Evolutionary conservation across 1,284 basidiomycete genomes (phyloP).

Genomic region (Moesziomyces parantarcticus): DNA sequence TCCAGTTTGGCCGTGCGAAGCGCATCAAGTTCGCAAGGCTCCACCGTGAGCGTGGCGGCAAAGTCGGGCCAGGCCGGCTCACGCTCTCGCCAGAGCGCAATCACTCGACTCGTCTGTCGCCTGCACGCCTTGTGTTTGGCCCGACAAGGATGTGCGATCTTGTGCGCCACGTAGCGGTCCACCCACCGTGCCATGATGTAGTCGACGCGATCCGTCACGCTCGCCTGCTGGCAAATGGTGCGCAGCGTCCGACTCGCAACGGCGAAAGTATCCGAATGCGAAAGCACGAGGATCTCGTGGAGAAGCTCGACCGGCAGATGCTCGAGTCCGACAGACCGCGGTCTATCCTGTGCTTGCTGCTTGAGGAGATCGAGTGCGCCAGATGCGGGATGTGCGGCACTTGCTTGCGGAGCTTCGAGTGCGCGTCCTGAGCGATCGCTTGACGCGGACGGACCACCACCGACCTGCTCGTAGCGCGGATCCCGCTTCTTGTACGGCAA

Average conservation of each 20-base stretch:
- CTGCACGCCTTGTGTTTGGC: slow-evolving; percentile 22
- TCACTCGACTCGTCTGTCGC: slow-evolving; percentile 1
- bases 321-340: slow-evolving; percentile 15
- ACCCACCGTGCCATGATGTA: slow-evolving; percentile 27
- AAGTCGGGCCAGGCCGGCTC: slow-evolving; percentile 4
- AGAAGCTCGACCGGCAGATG: slow-evolving; percentile 37
- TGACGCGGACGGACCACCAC: slow-evolving; percentile 6
- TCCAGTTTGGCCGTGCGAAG: slow-evolving; percentile 5
- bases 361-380: not conserved
- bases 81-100: not conserved
- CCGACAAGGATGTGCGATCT: slow-evolving; percentile 5
- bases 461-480: slow-evolving; percentile 24
- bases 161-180: slow-evolving; percentile 3
- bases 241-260: slow-evolving; percentile 21
- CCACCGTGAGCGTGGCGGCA: not conserved
- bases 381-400: not conserved
- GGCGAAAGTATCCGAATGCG: slow-evolving; percentile 14
- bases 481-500: slow-evolving; percentile 18
- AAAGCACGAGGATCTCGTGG: slow-evolving; percentile 25
- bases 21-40: not conserved
- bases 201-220: slow-evolving; percentile 8
- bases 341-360: not conserved
- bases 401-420: not conserved
- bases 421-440: not conserved
- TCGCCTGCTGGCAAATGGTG: slow-evolving; percentile 10